Conservation (phyloP, 1,139 yeast genomes). For the Hyphopichia burtonii region DNA sequence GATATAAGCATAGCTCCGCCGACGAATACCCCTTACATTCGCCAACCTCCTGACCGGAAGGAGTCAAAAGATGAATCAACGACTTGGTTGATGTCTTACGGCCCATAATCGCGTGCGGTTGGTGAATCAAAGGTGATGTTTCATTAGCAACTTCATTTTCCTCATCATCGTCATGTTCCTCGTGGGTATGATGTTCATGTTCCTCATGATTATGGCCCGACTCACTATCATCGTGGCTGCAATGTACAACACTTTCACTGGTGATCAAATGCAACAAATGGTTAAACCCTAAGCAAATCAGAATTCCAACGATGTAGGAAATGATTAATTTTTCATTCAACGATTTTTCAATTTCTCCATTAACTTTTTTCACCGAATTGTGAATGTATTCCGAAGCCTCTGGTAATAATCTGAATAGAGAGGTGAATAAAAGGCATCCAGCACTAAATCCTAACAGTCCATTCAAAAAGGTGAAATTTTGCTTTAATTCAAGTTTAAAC, state of each 20-base stretch:
- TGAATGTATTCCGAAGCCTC: conserved; percentile 45
- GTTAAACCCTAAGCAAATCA: conserved; percentile 60
- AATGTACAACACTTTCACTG: conserved; percentile 81
- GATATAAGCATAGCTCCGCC: conserved; percentile 34
- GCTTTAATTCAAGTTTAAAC: conserved; percentile 53
- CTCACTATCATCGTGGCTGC: conserved; percentile 50
- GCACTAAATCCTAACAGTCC: conserved; percentile 70
- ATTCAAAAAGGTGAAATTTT: conserved; percentile 60
- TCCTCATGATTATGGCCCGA: conserved; percentile 9
- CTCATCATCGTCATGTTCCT: conserved; percentile 5
- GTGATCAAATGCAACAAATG: conserved; percentile 68
- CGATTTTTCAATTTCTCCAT: conserved; percentile 10
- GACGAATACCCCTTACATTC: conserved; percentile 57
- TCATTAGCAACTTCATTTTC: background rate
- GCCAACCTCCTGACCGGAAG: conserved; percentile 26
- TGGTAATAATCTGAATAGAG: conserved; percentile 73
- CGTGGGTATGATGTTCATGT: conserved; percentile 2
- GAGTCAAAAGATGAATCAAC: conserved; percentile 24
- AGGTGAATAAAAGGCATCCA: conserved; percentile 76
- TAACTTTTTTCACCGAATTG: conserved; percentile 14
- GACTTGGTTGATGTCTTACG: conserved; percentile 17
- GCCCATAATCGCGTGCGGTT: background rate
- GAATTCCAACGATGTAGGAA: conserved; percentile 58
- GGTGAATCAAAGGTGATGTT: background rate
- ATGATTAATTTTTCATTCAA: conserved; percentile 41